These are phyloP conservation scores for Aureobasidium musti DNA, from an alignment of 2,329 filamentous ascomycete species.

Conservation along the genomic window DNA sequence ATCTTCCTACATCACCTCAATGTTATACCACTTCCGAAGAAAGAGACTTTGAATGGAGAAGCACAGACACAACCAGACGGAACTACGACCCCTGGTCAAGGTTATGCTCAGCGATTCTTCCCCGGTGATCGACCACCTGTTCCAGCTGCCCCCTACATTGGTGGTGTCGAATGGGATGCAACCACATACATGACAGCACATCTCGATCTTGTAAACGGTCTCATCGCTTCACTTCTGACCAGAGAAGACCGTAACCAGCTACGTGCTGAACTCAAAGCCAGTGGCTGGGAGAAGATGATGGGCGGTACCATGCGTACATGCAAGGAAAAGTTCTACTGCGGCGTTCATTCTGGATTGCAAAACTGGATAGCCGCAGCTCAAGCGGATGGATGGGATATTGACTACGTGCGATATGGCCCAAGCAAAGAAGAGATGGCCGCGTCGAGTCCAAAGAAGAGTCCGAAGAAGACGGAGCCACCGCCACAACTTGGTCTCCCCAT, in stretches of 20 bases:
- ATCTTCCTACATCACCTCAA: constrained; percentile 96
- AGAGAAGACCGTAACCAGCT: constrained; percentile 71
- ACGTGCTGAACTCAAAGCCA: constrained; percentile 74
- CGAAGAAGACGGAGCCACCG: constrained; percentile 29
- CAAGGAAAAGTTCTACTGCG: constrained; percentile 96
- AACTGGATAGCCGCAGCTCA: constrained; percentile 87
- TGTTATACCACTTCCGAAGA: constrained; percentile 66
- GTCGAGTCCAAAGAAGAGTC: constrained; percentile 45
- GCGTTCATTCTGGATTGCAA: constrained; percentile 82
- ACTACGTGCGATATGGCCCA: constrained; percentile 75
- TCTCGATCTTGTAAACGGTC: constrained; percentile 87
- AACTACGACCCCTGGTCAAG: not conserved
- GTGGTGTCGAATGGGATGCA: constrained; percentile 97
- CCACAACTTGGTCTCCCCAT: constrained; percentile 29
- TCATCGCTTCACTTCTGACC: constrained; percentile 78
- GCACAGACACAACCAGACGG: not conserved
- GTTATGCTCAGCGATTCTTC: constrained; percentile 68
- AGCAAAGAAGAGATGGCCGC: constrained; percentile 46
- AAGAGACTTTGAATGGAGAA: not conserved
- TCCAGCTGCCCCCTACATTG: constrained; percentile 91
- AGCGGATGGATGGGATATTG: constrained; percentile 86
- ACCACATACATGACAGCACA: constrained; percentile 95
- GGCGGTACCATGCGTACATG: constrained; percentile 81
- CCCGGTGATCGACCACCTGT: constrained; percentile 85
- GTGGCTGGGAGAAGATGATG: constrained; percentile 89